Conservation (phyloP, 1,284 basidiomycete genomes). For the Papiliotrema laurentii region DNA sequence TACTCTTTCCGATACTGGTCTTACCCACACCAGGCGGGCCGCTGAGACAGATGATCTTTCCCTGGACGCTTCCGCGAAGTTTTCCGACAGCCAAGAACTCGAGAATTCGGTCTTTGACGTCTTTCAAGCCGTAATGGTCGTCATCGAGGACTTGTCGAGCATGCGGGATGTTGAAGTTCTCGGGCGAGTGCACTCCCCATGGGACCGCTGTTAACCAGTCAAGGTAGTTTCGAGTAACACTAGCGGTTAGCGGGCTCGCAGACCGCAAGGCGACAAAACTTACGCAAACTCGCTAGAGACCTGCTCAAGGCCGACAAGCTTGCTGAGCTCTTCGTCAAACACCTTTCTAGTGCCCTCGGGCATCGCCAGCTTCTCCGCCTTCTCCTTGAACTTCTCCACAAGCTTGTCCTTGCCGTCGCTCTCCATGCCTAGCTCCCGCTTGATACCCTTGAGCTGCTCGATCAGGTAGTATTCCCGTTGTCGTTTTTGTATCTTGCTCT, state of each 20-base stretch:
- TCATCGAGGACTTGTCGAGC: slow-evolving; percentile 85
- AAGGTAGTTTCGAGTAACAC: slow-evolving; percentile 91
- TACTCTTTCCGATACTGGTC: slow-evolving; percentile 88
- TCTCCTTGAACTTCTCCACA: slow-evolving; percentile 92
- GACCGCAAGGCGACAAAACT: slow-evolving; percentile 8
- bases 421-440: slow-evolving; percentile 95
- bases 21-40: slow-evolving; percentile 98
- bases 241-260: slow-evolving; percentile 21
- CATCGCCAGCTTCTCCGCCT: slow-evolving; percentile 83
- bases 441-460: slow-evolving; percentile 98
- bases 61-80: slow-evolving; percentile 91
- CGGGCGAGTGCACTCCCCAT: slow-evolving; percentile 91
- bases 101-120: slow-evolving; percentile 94
- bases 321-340: slow-evolving; percentile 94
- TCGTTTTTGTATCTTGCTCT: slow-evolving; percentile 93
- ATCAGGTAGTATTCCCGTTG: slow-evolving; percentile 97
- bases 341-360: slow-evolving; percentile 87
- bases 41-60: slow-evolving; percentile 95
- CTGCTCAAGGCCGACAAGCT: slow-evolving; percentile 86
- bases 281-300: slow-evolving; percentile 83
- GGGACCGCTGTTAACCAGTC: slow-evolving; percentile 96
- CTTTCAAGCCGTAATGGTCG: slow-evolving; percentile 93
- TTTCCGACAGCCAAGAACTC: slow-evolving; percentile 98
- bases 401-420: slow-evolving; percentile 93
- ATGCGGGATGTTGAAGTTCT: slow-evolving; percentile 86